Evolutionary conservation across 257 asterid genomes (phyloP).

Genomic region (Catharanthus roseus): DNA sequence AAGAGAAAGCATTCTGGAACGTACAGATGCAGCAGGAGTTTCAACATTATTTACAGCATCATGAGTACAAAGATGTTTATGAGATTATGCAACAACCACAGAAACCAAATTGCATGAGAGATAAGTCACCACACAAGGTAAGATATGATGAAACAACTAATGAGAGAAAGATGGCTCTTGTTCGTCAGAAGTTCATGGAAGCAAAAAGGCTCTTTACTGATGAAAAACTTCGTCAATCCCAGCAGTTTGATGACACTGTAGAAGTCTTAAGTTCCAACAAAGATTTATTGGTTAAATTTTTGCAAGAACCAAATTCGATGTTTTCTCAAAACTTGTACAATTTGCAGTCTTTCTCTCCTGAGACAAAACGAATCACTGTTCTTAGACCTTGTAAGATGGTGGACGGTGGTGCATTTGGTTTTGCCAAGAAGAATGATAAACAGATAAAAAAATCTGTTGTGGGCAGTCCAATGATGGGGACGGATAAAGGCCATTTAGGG

Average conservation of each 20-base stretch:
- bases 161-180: constrained; percentile 68
- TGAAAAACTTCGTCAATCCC: constrained; percentile 72
- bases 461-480: constrained; percentile 25
- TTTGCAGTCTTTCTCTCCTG: constrained; percentile 55
- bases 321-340: constrained; percentile 51
- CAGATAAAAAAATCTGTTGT: constrained; percentile 31
- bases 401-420: constrained; percentile 35
- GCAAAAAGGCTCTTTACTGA: constrained; percentile 83
- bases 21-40: constrained; percentile 22
- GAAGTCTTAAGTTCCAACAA: constrained; percentile 84
- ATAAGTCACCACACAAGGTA: constrained; percentile 44
- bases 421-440: constrained; percentile 42
- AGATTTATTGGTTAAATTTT: constrained; percentile 76
- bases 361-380: constrained; percentile 82
- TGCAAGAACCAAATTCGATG: constrained; percentile 84
- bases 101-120: constrained; percentile 29
- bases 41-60: constrained; percentile 39
- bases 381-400: constrained; percentile 78
- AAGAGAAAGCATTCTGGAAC: constrained; percentile 45
- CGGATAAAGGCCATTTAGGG: constrained; percentile 32
- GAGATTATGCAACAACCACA: constrained; percentile 57
- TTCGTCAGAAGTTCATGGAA: constrained; percentile 85
- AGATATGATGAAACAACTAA: constrained; percentile 34
- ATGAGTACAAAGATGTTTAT: constrained; percentile 57
- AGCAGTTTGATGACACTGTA: constrained; percentile 80